Base-by-base conservation (phyloP, 495 filamentous ascomycete genomes). In the Aspergillus hancockii region DNA sequence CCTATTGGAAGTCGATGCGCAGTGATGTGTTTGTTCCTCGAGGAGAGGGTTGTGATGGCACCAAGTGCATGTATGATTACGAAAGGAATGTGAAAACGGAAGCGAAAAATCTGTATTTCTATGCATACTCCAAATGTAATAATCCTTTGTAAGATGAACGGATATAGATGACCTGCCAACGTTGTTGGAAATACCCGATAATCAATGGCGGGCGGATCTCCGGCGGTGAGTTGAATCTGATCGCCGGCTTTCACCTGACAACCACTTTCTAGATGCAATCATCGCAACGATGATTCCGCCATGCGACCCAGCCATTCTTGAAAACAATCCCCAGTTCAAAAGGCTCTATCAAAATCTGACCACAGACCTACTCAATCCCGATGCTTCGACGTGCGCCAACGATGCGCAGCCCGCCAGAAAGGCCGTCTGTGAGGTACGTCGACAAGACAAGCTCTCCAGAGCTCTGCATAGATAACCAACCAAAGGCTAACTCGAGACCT, bases 281-380 rank as follows among this genome's bases (percentile, higher is more conserved):
- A 18, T 7, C 38, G 55, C 38, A 61, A 79, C 58, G 34, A 90
- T 90, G 88, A 72, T 90, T 3, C 85, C 87, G 0, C 85, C 85
- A 8, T 78, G 88, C 52, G 86, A 90, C 31, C 79, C 83, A 25
- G 67, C 77, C 0, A 78, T 90, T 49, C 73, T 90, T 2, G 74
- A 83, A 51, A 76, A 75, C 28, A 90, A 89, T 57, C 85, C 85
- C 22, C 76, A 85, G 47, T 90, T 90, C 61, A 83, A 85, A 52
- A 76, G 73, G 28, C 75, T 90, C 0, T 85, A 89, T 66, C 78
- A 82, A 18, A 82, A 80, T 18, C 64, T 90, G 8, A 85, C 85
- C 0, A 79, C 74, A 1, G 78, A 72, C 0, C 66, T 88, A 8
- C 74, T 90, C 23, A 85, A 86, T 57, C 70, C 80, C 0, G 81